These are phyloP conservation scores for Boletus sp. DNA, from an alignment of 768 basidiomycete species.

Conservation along the genomic window DNA sequence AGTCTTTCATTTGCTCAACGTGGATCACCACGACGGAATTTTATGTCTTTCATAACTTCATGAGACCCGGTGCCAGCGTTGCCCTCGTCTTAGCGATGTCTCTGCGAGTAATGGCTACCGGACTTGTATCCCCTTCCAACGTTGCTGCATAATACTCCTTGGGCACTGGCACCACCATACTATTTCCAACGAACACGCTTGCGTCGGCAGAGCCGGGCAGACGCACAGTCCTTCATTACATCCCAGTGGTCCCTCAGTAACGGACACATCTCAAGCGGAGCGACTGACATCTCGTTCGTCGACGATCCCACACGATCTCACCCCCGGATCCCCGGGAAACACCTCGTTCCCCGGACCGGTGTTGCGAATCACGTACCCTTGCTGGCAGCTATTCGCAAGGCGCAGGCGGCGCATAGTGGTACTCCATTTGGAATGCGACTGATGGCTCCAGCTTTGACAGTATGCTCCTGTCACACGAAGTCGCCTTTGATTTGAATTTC, in stretches of 20 bases:
- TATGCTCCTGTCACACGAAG: conserved; percentile 73
- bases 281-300: conserved; percentile 58
- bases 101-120: neutral
- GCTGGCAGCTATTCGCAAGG: conserved; percentile 56
- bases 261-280: conserved; percentile 58
- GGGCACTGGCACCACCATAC: conserved; percentile 57
- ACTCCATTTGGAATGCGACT: conserved; percentile 63
- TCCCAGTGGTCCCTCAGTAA: conserved; percentile 62
- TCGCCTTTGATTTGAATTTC: conserved; percentile 65
- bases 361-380: conserved; percentile 64
- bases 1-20: too few species aligned
- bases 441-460: conserved; percentile 56
- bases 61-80: too few species aligned
- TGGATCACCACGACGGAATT: too few species aligned
- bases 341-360: conserved; percentile 33
- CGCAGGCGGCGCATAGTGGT: conserved; percentile 67
- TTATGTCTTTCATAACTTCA: neutral
- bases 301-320: conserved; percentile 53
- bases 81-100: neutral
- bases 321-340: conserved; percentile 31
- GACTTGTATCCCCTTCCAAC: conserved; percentile 12
- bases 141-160: conserved; percentile 54
- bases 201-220: too few species aligned
- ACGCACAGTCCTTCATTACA: conserved; percentile 50
- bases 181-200: conserved; percentile 64